phyloP scores from a whole-genome alignment of 176 grass and related monocot genomes.

The Neostapfia colusana region DNA sequence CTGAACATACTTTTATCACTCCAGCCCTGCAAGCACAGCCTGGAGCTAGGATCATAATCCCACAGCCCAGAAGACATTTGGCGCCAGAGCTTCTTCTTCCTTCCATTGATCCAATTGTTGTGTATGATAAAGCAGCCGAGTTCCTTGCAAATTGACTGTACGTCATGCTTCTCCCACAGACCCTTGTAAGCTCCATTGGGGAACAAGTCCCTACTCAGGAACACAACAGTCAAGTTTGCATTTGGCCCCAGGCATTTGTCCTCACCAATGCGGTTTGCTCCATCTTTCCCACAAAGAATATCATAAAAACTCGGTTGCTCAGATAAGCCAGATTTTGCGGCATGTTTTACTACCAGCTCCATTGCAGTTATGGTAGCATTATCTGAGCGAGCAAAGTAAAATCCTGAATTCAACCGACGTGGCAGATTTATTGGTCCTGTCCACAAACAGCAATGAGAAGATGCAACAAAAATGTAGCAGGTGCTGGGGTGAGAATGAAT shows the following conservation, averaged over 20 bases:
- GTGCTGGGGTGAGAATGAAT: not conserved
- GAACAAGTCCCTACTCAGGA: slow-evolving; percentile 60
- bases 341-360: slow-evolving; percentile 77
- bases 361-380: slow-evolving; percentile 52
- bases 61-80: slow-evolving; percentile 70
- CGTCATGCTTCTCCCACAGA: slow-evolving; percentile 54
- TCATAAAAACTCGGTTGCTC: slow-evolving; percentile 98
- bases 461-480: not conserved
- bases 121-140: slow-evolving; percentile 71
- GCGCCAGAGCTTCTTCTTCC: slow-evolving; percentile 64
- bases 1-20: slow-evolving; percentile 17
- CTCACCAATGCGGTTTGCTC: slow-evolving; percentile 47
- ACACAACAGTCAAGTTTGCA: slow-evolving; percentile 61
- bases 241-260: slow-evolving; percentile 59
- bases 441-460: not conserved
- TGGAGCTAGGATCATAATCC: slow-evolving; percentile 73
- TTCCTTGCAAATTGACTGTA: slow-evolving; percentile 44
- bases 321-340: slow-evolving; percentile 54
- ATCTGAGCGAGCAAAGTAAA: slow-evolving; percentile 78
- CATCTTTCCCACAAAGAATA: slow-evolving; percentile 67
- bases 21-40: slow-evolving; percentile 72
- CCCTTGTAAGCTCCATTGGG: slow-evolving; percentile 83
- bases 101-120: slow-evolving; percentile 84
- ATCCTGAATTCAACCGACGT: slow-evolving; percentile 78
- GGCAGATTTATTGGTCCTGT: slow-evolving; percentile 87